A percentile compares a stretch with the other conserved stretches of the same genome.
phyloP scores from a whole-genome alignment of 257 asterid genomes.

The Cinchona pubescens region DNA sequence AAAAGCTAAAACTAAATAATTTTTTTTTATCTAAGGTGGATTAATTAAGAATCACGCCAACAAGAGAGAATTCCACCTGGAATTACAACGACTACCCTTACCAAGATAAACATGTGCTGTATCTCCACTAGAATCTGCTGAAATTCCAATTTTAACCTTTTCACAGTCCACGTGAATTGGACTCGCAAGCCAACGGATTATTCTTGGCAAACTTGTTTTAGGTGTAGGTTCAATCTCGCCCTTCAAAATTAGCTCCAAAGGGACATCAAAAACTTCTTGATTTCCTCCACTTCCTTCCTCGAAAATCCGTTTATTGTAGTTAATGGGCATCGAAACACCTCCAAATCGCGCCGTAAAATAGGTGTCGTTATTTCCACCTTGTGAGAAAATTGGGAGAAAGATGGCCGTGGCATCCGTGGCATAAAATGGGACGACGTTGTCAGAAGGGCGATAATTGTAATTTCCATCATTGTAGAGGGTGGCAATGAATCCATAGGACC shows the following conservation, averaged over 20 bases:
- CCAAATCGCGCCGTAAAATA: background rate
- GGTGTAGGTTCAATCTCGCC: background rate
- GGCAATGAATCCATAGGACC: background rate
- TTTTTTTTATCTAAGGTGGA: too few relatives aligned
- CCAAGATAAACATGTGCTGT: too few relatives aligned
- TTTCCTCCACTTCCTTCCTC: background rate
- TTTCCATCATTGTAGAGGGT: background rate
- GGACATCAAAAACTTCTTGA: background rate
- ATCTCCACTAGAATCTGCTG: too few relatives aligned
- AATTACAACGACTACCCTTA: too few relatives aligned
- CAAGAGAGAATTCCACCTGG: too few relatives aligned
- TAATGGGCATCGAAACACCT: background rate
- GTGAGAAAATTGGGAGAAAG: background rate
- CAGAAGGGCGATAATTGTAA: background rate
- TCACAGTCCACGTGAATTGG: background rate
- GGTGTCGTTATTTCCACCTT: background rate
- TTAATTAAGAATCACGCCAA: too few relatives aligned
- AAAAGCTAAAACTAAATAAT: too few relatives aligned
- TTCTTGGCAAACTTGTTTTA: background rate
- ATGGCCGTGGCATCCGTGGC: background rate
- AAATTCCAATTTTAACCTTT: too few relatives aligned
- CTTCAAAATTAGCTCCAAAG: background rate
- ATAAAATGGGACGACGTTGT: background rate
- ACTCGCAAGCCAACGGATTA: background rate
- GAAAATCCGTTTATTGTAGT: background rate